These are phyloP conservation scores for Euryodendron excelsum DNA, from an alignment of 148 eudicot genomes.

Conservation along the genomic window DNA sequence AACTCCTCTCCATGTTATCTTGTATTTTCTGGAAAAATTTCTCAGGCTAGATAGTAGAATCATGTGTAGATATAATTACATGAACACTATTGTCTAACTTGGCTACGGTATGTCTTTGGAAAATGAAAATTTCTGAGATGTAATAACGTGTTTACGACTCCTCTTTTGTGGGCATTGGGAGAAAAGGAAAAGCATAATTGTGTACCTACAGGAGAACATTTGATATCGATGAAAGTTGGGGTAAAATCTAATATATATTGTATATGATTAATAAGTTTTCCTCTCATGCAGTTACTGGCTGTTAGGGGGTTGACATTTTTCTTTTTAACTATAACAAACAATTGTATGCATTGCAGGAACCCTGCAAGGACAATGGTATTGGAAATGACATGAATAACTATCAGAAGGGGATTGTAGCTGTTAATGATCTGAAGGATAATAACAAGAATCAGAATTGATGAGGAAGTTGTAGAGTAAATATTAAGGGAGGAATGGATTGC, in stretches of 20 bases:
- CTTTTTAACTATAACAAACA: neutral
- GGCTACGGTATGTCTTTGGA: neutral
- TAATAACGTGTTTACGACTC: neutral
- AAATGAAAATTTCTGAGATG: neutral
- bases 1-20: neutral
- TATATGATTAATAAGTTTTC: neutral
- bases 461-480: neutral
- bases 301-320: neutral
- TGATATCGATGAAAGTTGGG: neutral
- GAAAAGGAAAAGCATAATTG: neutral
- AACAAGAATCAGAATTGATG: neutral
- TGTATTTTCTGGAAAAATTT: neutral
- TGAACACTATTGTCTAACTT: neutral
- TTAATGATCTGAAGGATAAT: neutral
- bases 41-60: neutral
- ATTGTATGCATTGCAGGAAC: conserved; percentile 25
- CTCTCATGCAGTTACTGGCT: neutral
- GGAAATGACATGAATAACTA: conserved; percentile 13
- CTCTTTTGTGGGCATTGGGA: neutral
- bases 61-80: neutral
- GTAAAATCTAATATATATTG: neutral
- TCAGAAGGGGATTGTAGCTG: neutral
- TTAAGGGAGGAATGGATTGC: neutral
- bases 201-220: neutral
- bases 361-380: conserved; percentile 22